phyloP scores from a whole-genome alignment of 2,329 filamentous ascomycete species.

The Ceratocystis colombiana region DNA sequence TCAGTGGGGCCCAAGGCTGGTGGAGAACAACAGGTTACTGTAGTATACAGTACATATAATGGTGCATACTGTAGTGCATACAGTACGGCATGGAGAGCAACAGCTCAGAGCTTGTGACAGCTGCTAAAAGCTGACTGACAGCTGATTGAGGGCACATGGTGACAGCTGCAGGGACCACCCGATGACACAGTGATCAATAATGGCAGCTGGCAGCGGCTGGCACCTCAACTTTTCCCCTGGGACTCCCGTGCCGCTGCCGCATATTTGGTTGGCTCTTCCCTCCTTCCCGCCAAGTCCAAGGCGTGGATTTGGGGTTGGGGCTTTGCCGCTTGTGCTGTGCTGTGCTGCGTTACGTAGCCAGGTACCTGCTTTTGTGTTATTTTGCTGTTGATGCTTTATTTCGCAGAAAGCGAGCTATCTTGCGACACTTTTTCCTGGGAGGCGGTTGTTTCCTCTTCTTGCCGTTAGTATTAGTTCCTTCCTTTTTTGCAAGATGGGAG shows the following conservation, averaged over 20 bases:
- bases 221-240: neutral
- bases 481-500: neutral
- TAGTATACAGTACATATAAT: no score
- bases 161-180: neutral
- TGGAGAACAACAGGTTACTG: no score
- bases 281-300: slow-evolving; percentile 1
- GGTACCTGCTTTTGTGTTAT: slow-evolving; percentile 13
- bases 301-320: no score
- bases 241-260: slow-evolving; percentile 2
- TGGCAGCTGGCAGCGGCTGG: neutral
- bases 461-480: neutral
- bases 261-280: neutral
- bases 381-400: neutral
- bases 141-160: neutral
- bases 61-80: no score
- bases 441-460: neutral
- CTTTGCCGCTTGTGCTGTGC: neutral
- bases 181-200: neutral
- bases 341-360: neutral
- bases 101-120: neutral
- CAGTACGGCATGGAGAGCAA: no score
- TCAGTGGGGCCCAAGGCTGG: slow-evolving; percentile 13
- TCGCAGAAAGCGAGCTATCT: neutral
- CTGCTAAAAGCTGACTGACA: neutral
- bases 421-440: neutral